These are phyloP conservation scores for Trichoderma gamsii DNA, from an alignment of 495 filamentous ascomycete species.

Conservation along the genomic window DNA sequence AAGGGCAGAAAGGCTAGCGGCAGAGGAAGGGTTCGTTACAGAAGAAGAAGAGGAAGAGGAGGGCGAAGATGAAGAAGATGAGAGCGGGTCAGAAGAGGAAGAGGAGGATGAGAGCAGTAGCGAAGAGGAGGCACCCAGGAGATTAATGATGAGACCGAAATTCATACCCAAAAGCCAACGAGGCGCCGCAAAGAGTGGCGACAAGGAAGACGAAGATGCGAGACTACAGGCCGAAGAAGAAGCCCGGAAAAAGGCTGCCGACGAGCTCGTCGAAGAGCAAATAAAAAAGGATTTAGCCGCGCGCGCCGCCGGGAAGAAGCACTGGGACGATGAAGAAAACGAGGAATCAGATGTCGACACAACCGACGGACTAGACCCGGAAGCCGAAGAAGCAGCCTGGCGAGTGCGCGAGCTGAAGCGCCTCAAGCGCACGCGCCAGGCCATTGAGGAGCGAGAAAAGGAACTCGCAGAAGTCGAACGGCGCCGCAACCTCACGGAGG, in stretches of 20 bases:
- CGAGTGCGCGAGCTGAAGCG: slow-evolving; percentile 86
- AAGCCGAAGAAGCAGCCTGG: slow-evolving; percentile 88
- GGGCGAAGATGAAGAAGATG: slow-evolving; percentile 48
- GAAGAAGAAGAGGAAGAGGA: slow-evolving; percentile 46
- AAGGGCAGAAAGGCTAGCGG: slow-evolving; percentile 42
- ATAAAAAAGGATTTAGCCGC: slow-evolving; percentile 73
- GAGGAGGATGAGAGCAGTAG: slow-evolving; percentile 54
- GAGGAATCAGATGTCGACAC: slow-evolving; percentile 77
- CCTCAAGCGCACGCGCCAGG: slow-evolving; percentile 75
- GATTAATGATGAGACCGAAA: slow-evolving; percentile 75
- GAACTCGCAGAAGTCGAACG: slow-evolving; percentile 88
- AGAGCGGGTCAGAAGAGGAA: slow-evolving; percentile 47
- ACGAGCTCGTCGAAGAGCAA: slow-evolving; percentile 81
- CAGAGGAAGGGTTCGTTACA: slow-evolving; percentile 72
- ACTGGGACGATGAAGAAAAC: slow-evolving; percentile 84
- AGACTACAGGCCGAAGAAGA: slow-evolving; percentile 24
- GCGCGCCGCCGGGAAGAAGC: slow-evolving; percentile 65
- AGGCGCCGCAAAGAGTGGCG: slow-evolving; percentile 24
- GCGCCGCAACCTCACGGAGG: slow-evolving; percentile 75
- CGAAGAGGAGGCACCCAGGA: slow-evolving; percentile 60
- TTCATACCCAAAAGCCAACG: slow-evolving; percentile 85
- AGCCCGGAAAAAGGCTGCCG: slow-evolving; percentile 56
- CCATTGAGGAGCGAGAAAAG: slow-evolving; percentile 75
- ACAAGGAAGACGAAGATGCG: slow-evolving; percentile 20
- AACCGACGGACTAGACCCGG: slow-evolving; percentile 77